These are phyloP conservation scores for Ceraceosorus guamensis DNA, from an alignment of 1,284 basidiomycete genomes.

Conservation along the genomic window DNA sequence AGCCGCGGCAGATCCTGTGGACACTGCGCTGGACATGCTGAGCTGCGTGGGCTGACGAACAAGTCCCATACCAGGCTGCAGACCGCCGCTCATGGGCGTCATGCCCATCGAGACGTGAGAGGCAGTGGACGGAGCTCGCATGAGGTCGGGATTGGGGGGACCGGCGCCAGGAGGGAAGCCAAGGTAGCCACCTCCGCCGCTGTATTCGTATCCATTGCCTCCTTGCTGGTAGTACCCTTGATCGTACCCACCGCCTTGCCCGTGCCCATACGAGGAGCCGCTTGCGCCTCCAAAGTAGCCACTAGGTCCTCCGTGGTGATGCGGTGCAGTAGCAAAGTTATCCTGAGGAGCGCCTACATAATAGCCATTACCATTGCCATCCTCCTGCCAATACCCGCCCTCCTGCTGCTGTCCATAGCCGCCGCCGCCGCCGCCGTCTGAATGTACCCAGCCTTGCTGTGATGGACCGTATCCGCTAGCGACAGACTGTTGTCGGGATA, in stretches of 20 bases:
- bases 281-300: conserved; percentile 34
- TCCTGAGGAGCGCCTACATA: conserved; percentile 4
- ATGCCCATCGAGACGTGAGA: conserved; percentile 16
- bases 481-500: background rate
- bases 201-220: background rate
- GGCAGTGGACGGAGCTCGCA: background rate
- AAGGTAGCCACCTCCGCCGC: conserved; percentile 14
- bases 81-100: background rate
- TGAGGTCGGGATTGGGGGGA: background rate
- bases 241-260: background rate
- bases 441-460: background rate
- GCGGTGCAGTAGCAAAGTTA: no score
- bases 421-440: background rate
- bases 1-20: conserved; percentile 6
- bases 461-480: background rate
- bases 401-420: conserved; percentile 2
- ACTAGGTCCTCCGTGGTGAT: conserved; percentile 18
- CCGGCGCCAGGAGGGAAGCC: conserved; percentile 12
- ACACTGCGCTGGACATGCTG: conserved; percentile 19
- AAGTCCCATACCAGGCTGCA: conserved; percentile 11
- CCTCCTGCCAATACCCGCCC: background rate
- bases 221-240: background rate
- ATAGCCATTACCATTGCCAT: conserved; percentile 3
- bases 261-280: conserved; percentile 2
- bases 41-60: conserved; percentile 24